phyloP scores from a whole-genome alignment of 768 basidiomycete species.

The Zangia roseola region DNA sequence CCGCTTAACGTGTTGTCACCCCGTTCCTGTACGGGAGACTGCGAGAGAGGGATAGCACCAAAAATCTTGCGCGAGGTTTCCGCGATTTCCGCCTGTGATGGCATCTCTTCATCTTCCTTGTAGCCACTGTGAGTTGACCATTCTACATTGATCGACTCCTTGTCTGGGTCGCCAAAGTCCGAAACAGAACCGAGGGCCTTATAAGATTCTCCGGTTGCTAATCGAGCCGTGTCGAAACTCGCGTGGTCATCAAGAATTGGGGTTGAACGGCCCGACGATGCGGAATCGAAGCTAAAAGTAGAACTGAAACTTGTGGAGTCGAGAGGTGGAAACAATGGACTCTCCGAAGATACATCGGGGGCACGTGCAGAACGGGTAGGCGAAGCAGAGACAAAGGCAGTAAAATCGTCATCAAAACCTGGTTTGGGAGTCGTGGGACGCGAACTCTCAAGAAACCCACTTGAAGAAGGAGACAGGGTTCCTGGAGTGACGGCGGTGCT shows the following conservation, averaged over 20 bases:
- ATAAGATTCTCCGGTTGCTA: constrained; percentile 36
- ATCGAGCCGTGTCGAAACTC: constrained; percentile 15
- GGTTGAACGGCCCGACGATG: constrained; percentile 25
- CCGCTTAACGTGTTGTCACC: constrained; percentile 6
- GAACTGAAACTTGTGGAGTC: constrained; percentile 24
- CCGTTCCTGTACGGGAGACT: constrained; percentile 19
- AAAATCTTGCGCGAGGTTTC: constrained; percentile 52
- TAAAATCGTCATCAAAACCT: constrained; percentile 82
- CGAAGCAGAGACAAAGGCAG: constrained; percentile 66
- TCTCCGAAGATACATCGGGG: background rate
- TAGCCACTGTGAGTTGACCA: background rate
- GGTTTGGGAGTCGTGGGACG: constrained; percentile 33
- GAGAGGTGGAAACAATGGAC: constrained; percentile 6
- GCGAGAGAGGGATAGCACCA: constrained; percentile 28
- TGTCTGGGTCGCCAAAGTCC: constrained; percentile 51
- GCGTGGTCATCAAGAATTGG: constrained; percentile 22
- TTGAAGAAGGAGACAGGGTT: constrained; percentile 24
- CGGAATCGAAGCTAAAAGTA: constrained; percentile 26
- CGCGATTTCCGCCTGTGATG: constrained; percentile 48
- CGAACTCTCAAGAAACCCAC: constrained; percentile 19
- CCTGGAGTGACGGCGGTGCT: constrained; percentile 34
- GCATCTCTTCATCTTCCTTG: constrained; percentile 35
- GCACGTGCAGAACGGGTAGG: constrained; percentile 22
- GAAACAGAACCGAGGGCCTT: constrained; percentile 58
- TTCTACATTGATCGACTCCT: constrained; percentile 24